These are phyloP conservation scores for Salix exigua DNA, from an alignment of 345 rosid genomes.

Conservation along the genomic window DNA sequence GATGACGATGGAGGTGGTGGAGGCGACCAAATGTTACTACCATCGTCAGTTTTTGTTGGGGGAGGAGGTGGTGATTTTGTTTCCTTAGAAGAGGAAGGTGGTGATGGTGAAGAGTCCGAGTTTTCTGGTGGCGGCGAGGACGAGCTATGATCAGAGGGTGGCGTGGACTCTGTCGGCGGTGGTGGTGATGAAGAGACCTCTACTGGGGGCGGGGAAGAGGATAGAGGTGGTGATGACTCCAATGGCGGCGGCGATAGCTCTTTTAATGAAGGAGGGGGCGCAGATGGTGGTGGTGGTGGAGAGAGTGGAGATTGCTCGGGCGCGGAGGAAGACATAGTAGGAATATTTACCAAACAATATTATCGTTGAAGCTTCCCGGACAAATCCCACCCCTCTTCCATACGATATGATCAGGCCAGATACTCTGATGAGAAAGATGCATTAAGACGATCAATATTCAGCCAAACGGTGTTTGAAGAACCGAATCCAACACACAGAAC, in stretches of 20 bases:
- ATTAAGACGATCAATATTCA: not conserved
- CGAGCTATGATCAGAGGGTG: constrained; percentile 2
- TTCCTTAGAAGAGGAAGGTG: not conserved
- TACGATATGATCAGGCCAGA: constrained; percentile 1
- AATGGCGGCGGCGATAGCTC: constrained; percentile 11
- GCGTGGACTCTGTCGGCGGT: constrained; percentile 14
- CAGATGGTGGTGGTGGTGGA: constrained; percentile 11
- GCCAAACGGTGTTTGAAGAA: not conserved
- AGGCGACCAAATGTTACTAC: not conserved
- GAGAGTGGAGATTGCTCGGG: constrained; percentile 17
- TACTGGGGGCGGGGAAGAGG: constrained; percentile 10
- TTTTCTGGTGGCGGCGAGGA: constrained; percentile 29
- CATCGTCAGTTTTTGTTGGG: not conserved
- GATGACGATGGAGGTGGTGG: constrained; percentile 35
- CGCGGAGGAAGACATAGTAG: constrained; percentile 20
- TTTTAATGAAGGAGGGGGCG: constrained; percentile 20
- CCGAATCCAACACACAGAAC: not conserved
- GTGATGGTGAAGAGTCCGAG: constrained; percentile 32
- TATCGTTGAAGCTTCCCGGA: constrained; percentile 1
- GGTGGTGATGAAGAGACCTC: constrained; percentile 17
- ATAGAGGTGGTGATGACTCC: constrained; percentile 15
- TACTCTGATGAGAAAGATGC: not conserved
- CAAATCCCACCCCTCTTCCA: constrained; percentile 26
- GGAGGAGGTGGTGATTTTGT: not conserved
- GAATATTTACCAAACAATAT: constrained; percentile 1